Evolutionary conservation across 2,329 filamentous ascomycete genomes (phyloP).

Genomic region (Ceratocystis alfenasii): DNA sequence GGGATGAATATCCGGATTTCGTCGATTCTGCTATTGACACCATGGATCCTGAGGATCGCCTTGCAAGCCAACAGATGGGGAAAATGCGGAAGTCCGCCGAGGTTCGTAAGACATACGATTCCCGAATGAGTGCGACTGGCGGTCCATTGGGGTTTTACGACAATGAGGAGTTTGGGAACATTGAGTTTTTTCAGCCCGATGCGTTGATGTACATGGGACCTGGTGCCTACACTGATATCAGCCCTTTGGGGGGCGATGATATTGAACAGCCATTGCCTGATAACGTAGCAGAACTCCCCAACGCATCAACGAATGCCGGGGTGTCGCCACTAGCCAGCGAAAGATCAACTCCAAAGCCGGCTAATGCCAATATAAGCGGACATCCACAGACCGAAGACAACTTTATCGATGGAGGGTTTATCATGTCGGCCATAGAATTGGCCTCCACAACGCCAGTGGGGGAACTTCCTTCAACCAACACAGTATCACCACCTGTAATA

Average conservation of each 20-base stretch:
- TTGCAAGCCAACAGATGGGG: slow-evolving; percentile 40
- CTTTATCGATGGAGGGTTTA: neutral
- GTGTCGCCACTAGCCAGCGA: slow-evolving; percentile 17
- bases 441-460: neutral
- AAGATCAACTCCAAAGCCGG: slow-evolving; percentile 14
- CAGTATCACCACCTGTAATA: neutral
- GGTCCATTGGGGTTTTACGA: slow-evolving; percentile 25
- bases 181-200: slow-evolving; percentile 40
- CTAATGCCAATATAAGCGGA: neutral
- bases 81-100: neutral
- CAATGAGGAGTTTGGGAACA: slow-evolving; percentile 29
- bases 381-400: neutral
- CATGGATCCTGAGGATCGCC: slow-evolving; percentile 40
- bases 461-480: neutral
- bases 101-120: slow-evolving; percentile 28
- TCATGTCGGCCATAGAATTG: neutral
- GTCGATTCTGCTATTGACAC: slow-evolving; percentile 30
- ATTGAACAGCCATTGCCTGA: slow-evolving; percentile 5
- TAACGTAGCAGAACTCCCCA: neutral
- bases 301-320: neutral
- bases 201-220: slow-evolving; percentile 43
- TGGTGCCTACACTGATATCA: slow-evolving; percentile 36
- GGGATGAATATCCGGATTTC: slow-evolving; percentile 47
- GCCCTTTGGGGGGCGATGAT: slow-evolving; percentile 34
- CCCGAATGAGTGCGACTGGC: slow-evolving; percentile 24